Conservation (phyloP, 192 early-diverging fungal species). For the Coemansia sp. region DNA sequence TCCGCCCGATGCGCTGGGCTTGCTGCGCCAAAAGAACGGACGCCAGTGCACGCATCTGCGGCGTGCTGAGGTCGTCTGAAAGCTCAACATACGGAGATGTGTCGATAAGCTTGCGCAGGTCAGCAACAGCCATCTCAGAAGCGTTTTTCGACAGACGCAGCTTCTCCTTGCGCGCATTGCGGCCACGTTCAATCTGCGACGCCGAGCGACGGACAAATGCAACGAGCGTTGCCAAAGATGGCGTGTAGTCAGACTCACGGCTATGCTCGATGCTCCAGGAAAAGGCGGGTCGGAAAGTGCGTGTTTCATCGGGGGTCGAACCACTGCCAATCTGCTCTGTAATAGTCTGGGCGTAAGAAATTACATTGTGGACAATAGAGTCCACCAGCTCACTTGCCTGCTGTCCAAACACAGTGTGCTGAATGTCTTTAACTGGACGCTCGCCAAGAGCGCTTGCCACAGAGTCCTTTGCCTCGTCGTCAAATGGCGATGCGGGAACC, state of each 20-base stretch:
- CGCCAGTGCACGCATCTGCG: slow-evolving; percentile 51
- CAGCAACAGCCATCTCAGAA: slow-evolving; percentile 40
- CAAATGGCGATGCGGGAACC: slow-evolving; percentile 20
- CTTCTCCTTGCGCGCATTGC: slow-evolving; percentile 36
- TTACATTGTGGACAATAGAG: slow-evolving; percentile 35
- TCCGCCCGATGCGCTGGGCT: slow-evolving; percentile 42
- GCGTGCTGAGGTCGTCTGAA: slow-evolving; percentile 30
- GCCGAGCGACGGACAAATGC: slow-evolving; percentile 40
- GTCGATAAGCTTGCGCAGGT: slow-evolving; percentile 37
- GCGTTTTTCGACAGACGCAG: slow-evolving; percentile 36
- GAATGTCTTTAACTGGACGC: slow-evolving; percentile 13
- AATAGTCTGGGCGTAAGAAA: slow-evolving; percentile 49
- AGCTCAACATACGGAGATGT: slow-evolving; percentile 33
- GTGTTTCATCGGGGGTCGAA: not conserved
- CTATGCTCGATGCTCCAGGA: slow-evolving; percentile 52
- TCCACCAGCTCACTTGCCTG: slow-evolving; percentile 51
- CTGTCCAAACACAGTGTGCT: slow-evolving; percentile 43
- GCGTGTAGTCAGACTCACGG: slow-evolving; percentile 52
- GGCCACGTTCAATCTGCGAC: slow-evolving; percentile 34
- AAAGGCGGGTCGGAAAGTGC: slow-evolving; percentile 45
- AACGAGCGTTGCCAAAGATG: slow-evolving; percentile 49
- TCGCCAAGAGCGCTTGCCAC: slow-evolving; percentile 8
- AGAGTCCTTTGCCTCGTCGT: slow-evolving; percentile 17
- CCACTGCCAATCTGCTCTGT: slow-evolving; percentile 23
- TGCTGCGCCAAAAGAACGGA: slow-evolving; percentile 41